phyloP scores from a whole-genome alignment of 352 stramenopile species.

The Thalassiosira ordinaria region DNA sequence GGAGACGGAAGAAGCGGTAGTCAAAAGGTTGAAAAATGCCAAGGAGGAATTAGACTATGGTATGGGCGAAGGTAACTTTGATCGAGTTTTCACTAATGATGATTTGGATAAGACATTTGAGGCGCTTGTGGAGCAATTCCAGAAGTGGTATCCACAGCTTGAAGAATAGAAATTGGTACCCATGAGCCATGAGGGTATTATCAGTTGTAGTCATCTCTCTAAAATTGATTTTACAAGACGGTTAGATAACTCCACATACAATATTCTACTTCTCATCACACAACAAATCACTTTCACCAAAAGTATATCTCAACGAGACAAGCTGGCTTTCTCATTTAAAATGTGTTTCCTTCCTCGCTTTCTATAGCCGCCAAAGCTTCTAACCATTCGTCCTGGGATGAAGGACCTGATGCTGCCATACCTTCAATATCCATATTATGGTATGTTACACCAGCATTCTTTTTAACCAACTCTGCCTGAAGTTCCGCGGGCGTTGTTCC shows the following conservation, averaged over 20 bases:
- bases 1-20: slow-evolving; percentile 96
- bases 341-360: slow-evolving; percentile 28
- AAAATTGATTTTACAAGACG: too few species aligned
- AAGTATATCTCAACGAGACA: background rate
- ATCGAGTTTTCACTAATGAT: slow-evolving; percentile 69
- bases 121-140: slow-evolving; percentile 58
- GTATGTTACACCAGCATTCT: slow-evolving; percentile 72
- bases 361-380: slow-evolving; percentile 33
- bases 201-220: too few species aligned
- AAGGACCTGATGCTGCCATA: slow-evolving; percentile 12
- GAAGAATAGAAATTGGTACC: background rate
- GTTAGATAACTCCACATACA: too few species aligned
- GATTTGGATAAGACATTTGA: slow-evolving; percentile 74
- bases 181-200: too few species aligned
- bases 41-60: slow-evolving; percentile 90
- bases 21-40: slow-evolving; percentile 92
- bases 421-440: slow-evolving; percentile 62
- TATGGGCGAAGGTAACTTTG: slow-evolving; percentile 60
- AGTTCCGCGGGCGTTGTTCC: slow-evolving; percentile 78
- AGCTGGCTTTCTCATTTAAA: too few species aligned
- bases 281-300: background rate
- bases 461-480: slow-evolving; percentile 67
- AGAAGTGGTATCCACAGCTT: slow-evolving; percentile 79
- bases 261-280: background rate
- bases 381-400: slow-evolving; percentile 48